phyloP scores from a whole-genome alignment of 2,329 filamentous ascomycete species.

The Didymosphaeria variabile region DNA sequence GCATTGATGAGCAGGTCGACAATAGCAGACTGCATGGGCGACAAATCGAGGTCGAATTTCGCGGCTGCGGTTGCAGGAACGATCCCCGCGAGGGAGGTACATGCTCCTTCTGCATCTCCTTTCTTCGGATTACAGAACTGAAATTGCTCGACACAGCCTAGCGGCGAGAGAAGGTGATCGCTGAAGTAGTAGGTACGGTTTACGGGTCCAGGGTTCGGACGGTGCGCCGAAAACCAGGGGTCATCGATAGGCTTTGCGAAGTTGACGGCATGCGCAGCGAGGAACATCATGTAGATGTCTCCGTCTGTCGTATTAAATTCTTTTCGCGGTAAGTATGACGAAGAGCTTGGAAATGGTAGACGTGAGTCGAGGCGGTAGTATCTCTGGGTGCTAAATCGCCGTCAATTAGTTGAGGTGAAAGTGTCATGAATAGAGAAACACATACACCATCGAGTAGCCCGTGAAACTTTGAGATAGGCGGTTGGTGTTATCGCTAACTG shows the following conservation, averaged over 20 bases:
- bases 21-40: constrained; percentile 13
- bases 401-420: background rate
- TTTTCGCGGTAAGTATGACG: constrained; percentile 13
- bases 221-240: constrained; percentile 21
- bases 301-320: constrained; percentile 19
- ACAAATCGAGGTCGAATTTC: constrained; percentile 12
- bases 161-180: constrained; percentile 15
- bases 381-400: background rate
- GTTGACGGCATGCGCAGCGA: constrained; percentile 11
- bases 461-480: constrained; percentile 3
- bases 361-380: constrained; percentile 14
- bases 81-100: constrained; percentile 18
- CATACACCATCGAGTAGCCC: constrained; percentile 12
- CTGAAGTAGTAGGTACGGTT: constrained; percentile 12
- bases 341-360: constrained; percentile 13
- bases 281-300: constrained; percentile 13
- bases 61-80: constrained; percentile 16
- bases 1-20: constrained; percentile 15
- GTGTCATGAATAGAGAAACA: background rate
- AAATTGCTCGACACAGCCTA: constrained; percentile 20
- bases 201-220: background rate
- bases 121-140: background rate
- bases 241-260: constrained; percentile 18
- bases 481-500: constrained; percentile 6
- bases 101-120: background rate